A percentile compares a stretch with the other conserved stretches of the same genome.
Conservation (phyloP, 2,329 filamentous ascomycete genomes). For the Penicillium sp. region DNA sequence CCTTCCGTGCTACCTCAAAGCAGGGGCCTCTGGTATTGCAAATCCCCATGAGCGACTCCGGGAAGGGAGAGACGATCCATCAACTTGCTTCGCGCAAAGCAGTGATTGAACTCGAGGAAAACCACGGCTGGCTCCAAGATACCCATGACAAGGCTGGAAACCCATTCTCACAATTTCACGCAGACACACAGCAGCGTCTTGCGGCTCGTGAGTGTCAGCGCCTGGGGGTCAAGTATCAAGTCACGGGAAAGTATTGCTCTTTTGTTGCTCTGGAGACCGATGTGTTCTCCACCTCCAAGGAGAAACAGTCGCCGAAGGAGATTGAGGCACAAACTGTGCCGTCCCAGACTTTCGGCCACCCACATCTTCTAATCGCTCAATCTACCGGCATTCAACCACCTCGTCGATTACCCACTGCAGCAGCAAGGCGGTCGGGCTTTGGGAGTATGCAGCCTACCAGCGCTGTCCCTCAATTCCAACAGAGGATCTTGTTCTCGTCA, state of each 20-base stretch:
- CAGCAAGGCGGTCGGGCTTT: too few species aligned
- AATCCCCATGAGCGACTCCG: constrained; percentile 61
- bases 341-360: neutral
- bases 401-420: too few species aligned
- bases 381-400: too few species aligned
- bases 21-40: constrained; percentile 64
- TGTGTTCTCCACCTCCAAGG: neutral
- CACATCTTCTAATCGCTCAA: too few species aligned
- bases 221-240: constrained; percentile 66
- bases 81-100: constrained; percentile 71
- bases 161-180: constrained; percentile 51
- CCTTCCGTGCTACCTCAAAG: constrained; percentile 59
- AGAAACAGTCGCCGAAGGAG: neutral
- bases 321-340: neutral
- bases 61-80: constrained; percentile 61
- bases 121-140: constrained; percentile 65
- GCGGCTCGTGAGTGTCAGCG: constrained; percentile 67
- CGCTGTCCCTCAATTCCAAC: too few species aligned
- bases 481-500: too few species aligned
- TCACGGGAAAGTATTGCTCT: constrained; percentile 70
- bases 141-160: constrained; percentile 51
- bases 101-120: constrained; percentile 69
- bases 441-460: too few species aligned
- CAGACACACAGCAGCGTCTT: constrained; percentile 59
- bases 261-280: constrained; percentile 66